Evolutionary conservation across 2,329 filamentous ascomycete species (phyloP), one percentile per base, ranked within the genome.

Genomic region (Cadophora malorum): DNA sequence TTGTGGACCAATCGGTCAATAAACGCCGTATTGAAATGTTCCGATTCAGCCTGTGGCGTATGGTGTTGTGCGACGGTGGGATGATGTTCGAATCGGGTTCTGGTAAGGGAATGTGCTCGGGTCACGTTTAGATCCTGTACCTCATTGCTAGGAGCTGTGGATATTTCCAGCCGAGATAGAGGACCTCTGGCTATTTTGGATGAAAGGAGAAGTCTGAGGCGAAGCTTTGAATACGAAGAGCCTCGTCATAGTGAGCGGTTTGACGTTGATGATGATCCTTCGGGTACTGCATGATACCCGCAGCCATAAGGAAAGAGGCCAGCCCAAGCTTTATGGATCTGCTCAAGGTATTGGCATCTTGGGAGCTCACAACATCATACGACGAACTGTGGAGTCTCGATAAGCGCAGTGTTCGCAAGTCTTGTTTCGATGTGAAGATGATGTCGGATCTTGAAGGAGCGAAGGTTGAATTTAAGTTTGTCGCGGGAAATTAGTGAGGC

Each of bases 371-470:
- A 31, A 3, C 5, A n/a, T 55, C 56, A 19, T 25, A 59, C 56
- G 56, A 59, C 28, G 12, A 5, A 3, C 3, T 38, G 33, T 23
- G 10, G 35, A 19, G 23, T 14, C 45, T n/a, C 16, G 33, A n/a
- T 21, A 59, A 12, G 25, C 21, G 8, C 9, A 45, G 3, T 19
- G 19, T 45, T 25, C 1, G n/a, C 12, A 3, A 16, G 45, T 41
- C n/a, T 8, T 16, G 38, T n/a, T 21, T 28, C 14, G 21, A 23
- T 28, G 21, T 45, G n/a, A 19, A 28, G 21, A 16, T 12, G 10
- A 59, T 21, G 5, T n/a, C 4, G 91, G 95, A 76, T 28, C 73
- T 94, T 65, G 90, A 87, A 0, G 65, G 90, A 86, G 0, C 77
- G 65, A 79, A 83, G 23, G 80, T 80, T 19, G 81, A 85, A 70